Conservation (phyloP, 192 early-diverging fungal genomes). For the Podila clonocystis region DNA sequence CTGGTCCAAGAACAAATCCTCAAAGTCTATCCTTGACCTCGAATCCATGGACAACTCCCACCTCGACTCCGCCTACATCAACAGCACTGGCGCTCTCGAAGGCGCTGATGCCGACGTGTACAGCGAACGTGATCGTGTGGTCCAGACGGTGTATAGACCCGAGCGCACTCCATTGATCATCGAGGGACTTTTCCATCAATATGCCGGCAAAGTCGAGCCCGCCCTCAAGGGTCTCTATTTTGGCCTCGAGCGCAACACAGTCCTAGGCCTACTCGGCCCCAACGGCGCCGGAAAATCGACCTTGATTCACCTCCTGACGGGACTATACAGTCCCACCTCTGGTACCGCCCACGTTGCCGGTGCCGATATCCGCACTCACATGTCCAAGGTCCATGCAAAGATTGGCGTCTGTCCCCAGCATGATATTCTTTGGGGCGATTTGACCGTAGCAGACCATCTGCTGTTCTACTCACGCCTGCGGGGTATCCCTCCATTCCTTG, state of each 20-base stretch:
- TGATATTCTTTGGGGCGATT: slow-evolving; percentile 57
- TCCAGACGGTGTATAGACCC: slow-evolving; percentile 28
- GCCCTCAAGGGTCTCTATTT: slow-evolving; percentile 51
- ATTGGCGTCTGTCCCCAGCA: slow-evolving; percentile 68
- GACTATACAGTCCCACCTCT: slow-evolving; percentile 30
- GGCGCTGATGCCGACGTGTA: slow-evolving; percentile 41
- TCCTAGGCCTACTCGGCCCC: slow-evolving; percentile 75
- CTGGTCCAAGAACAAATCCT: slow-evolving; percentile 10
- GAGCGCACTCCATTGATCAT: slow-evolving; percentile 36
- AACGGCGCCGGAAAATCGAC: slow-evolving; percentile 82
- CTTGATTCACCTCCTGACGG: slow-evolving; percentile 44
- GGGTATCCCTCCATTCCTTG: slow-evolving; percentile 43
- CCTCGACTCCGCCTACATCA: background rate
- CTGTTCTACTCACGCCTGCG: slow-evolving; percentile 58
- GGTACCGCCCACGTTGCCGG: slow-evolving; percentile 43
- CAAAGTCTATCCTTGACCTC: background rate
- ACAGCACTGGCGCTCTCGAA: slow-evolving; percentile 8
- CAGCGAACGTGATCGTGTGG: slow-evolving; percentile 16
- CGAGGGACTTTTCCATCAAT: slow-evolving; percentile 30
- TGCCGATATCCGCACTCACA: slow-evolving; percentile 41
- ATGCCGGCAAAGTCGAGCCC: slow-evolving; percentile 44
- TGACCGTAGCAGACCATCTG: slow-evolving; percentile 64
- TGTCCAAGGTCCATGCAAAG: slow-evolving; percentile 37
- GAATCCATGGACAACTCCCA: slow-evolving; percentile 1
- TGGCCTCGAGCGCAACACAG: slow-evolving; percentile 63